Evolutionary conservation across 495 filamentous ascomycete species (phyloP).

Genomic region (Penicillium subrubescens): DNA sequence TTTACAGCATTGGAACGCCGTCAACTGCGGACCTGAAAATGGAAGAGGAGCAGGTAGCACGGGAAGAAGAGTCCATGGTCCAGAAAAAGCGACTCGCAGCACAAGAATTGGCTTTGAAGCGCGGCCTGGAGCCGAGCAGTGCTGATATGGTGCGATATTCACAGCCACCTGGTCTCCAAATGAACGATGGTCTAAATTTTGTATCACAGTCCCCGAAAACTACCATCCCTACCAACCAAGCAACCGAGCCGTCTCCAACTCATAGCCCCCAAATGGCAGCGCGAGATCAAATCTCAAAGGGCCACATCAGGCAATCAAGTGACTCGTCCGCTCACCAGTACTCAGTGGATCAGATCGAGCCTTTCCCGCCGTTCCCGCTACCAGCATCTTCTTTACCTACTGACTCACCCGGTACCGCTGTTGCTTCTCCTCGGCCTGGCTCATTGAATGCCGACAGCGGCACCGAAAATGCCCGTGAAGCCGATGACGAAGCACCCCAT

Average conservation of each 20-base stretch:
- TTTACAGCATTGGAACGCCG: slow-evolving; percentile 37
- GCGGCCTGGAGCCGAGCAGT: slow-evolving; percentile 54
- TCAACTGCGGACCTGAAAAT: slow-evolving; percentile 73
- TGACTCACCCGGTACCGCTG: slow-evolving; percentile 8
- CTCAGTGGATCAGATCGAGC: slow-evolving; percentile 36
- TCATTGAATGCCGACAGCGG: slow-evolving; percentile 4
- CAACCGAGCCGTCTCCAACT: slow-evolving; percentile 14
- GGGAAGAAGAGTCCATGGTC: slow-evolving; percentile 71
- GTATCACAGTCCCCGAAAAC: slow-evolving; percentile 16
- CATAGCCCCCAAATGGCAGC: slow-evolving; percentile 12
- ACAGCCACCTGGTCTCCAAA: background rate
- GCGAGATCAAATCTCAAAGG: slow-evolving; percentile 6
- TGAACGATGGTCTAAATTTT: slow-evolving; percentile 10
- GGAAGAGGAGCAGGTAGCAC: slow-evolving; percentile 70
- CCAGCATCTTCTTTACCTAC: slow-evolving; percentile 9
- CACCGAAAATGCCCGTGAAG: background rate
- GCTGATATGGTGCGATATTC: slow-evolving; percentile 17
- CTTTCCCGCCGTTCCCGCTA: slow-evolving; percentile 39
- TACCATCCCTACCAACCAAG: slow-evolving; percentile 11
- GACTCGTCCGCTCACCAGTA: slow-evolving; percentile 22
- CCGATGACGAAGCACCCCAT: background rate
- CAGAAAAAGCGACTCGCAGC: slow-evolving; percentile 72
- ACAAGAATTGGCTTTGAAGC: slow-evolving; percentile 66
- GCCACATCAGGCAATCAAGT: slow-evolving; percentile 10
- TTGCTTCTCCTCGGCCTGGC: slow-evolving; percentile 14